Evolutionary conservation across 1,284 basidiomycete species (phyloP).

Genomic region (Schizophyllum commune): DNA sequence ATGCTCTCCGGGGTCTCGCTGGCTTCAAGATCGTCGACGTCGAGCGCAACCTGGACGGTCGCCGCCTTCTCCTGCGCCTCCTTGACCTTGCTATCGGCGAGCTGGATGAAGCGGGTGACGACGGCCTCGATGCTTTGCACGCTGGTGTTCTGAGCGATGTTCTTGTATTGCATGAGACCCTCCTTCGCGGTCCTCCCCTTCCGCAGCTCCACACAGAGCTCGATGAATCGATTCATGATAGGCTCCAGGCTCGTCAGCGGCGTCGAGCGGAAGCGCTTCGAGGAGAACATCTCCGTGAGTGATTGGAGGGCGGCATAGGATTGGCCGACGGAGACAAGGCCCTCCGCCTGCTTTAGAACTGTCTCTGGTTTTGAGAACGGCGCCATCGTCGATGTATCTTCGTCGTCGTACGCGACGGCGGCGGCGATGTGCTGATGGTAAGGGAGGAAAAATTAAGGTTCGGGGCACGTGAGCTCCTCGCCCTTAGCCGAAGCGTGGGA

Average conservation of each 20-base stretch:
- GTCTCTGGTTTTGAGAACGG: conserved; percentile 90
- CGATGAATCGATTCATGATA: conserved; percentile 90
- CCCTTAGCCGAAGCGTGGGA: no score
- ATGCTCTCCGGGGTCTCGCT: conserved; percentile 92
- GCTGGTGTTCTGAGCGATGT: conserved; percentile 90
- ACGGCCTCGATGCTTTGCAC: conserved; percentile 91
- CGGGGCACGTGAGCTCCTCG: no score
- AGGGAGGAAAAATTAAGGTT: no score
- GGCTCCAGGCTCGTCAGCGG: conserved; percentile 89
- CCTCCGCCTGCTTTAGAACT: conserved; percentile 87
- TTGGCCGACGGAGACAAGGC: conserved; percentile 87
- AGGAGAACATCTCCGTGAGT: conserved; percentile 86
- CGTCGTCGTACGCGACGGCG: neutral
- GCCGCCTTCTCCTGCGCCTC: conserved; percentile 73
- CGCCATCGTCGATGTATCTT: conserved; percentile 47
- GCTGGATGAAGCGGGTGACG: conserved; percentile 83
- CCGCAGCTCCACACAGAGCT: conserved; percentile 93
- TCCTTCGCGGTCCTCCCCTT: conserved; percentile 93
- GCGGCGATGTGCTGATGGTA: no score
- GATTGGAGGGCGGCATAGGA: conserved; percentile 84
- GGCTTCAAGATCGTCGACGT: conserved; percentile 86
- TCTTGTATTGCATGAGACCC: conserved; percentile 95
- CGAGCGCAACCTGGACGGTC: conserved; percentile 61
- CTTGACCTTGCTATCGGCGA: conserved; percentile 83
- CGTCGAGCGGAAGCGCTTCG: conserved; percentile 92